Evolutionary conservation across 2,329 filamentous ascomycete species (phyloP).

Genomic region (Hypocreales sp.): DNA sequence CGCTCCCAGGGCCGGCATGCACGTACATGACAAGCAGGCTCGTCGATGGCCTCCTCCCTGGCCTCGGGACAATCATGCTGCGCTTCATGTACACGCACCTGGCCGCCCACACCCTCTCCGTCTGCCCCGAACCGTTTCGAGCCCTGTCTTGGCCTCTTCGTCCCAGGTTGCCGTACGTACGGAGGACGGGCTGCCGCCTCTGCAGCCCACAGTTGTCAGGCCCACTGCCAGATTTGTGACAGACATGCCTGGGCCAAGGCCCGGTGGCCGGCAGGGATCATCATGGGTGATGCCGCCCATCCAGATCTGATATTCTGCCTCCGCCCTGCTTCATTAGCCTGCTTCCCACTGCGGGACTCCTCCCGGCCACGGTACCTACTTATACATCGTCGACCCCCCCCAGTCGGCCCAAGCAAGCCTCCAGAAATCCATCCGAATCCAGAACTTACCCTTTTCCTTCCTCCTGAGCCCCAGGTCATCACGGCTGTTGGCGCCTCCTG

Average conservation of each 20-base stretch:
- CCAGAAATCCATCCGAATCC: slow-evolving; percentile 1
- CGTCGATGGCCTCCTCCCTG: too few relatives aligned
- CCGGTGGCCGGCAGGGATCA: slow-evolving; percentile 2
- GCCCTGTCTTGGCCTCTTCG: slow-evolving; percentile 4
- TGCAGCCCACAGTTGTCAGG: slow-evolving; percentile 4
- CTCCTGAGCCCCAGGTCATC: too few relatives aligned
- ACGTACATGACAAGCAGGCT: too few relatives aligned
- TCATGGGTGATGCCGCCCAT: background rate
- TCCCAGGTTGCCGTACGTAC: slow-evolving; percentile 4
- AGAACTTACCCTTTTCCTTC: too few relatives aligned
- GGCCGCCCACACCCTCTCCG: slow-evolving; percentile 2
- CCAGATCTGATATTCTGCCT: slow-evolving; percentile 8
- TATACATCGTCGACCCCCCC: slow-evolving; percentile 7
- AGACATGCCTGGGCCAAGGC: slow-evolving; percentile 3
- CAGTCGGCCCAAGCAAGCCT: background rate
- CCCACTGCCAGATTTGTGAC: slow-evolving; percentile 8
- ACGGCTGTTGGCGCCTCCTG: too few relatives aligned
- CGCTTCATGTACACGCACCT: too few relatives aligned
- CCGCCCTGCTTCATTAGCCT: slow-evolving; percentile 1
- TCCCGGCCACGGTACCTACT: slow-evolving; percentile 1
- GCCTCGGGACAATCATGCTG: too few relatives aligned
- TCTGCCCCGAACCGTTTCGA: slow-evolving; percentile 2
- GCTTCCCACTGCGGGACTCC: slow-evolving; percentile 1
- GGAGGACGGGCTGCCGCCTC: background rate
- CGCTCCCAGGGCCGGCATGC: too few relatives aligned